Evolutionary conservation across 169 alveolate species (phyloP), one percentile per base, ranked within the genome.

Genomic region (Plasmodium cynomolgi): DNA sequence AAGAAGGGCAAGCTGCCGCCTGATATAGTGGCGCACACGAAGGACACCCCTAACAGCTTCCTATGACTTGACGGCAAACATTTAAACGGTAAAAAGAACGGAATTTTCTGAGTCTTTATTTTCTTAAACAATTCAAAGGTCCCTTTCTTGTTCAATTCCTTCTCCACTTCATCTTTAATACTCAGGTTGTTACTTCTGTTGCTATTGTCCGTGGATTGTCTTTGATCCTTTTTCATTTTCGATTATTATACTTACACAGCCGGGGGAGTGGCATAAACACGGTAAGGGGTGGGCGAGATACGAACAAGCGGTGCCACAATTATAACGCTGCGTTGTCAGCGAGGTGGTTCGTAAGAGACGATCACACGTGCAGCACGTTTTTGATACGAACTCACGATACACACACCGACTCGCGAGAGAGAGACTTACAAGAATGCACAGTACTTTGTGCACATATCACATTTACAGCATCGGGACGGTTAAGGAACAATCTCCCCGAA

Each of bases 1-100:
- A 91, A 91, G 56, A 91, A 47, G 5, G 95, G 95, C 26, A 91
- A 91, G 47, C 82, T 17, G 37, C 86, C 92, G 20, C 95, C 95
- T 33, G 92, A 82, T 75, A 81, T 50, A 8, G 73, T 73, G 13
- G 95, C 95, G 79, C 92, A 82, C 79, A 91, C 17, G 75, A 91
- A 82, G 17, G 95, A 34, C 37, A 91, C n/a, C n/a, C 33, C 79
- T 20, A 91, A 91, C 17, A 91, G 41, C 68, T 17, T 81, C 50
- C 20, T 91, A 81, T 91, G 81, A 17, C 23, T 20, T 41, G 82
- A n/a, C 5, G 91, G 85, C 75, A 91, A 81, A 39, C 80, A 47
- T 81, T 91, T 15, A 82, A 91, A 91, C 31, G 95, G 95, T 47
- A 91, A 56, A 81, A 91, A 91, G 41, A 91, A 56, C 26, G 95